Conservation (phyloP, 306 rosid species). For the Malus orientalis region DNA sequence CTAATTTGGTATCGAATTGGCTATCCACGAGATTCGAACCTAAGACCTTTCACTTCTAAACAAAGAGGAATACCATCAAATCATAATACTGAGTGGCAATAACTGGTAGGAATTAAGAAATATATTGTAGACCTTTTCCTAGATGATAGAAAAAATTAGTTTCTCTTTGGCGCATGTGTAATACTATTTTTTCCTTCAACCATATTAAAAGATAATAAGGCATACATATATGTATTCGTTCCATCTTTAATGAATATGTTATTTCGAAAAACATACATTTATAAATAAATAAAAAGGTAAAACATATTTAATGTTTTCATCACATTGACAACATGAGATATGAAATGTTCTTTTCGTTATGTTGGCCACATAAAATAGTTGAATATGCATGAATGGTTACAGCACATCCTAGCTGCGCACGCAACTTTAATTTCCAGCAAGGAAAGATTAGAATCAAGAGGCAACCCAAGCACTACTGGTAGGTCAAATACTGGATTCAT, state of each 20-base stretch:
- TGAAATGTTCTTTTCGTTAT: too few species aligned
- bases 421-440: background rate
- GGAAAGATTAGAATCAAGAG: background rate
- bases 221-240: background rate
- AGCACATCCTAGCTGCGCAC: background rate
- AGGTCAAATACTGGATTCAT: slow-evolving; percentile 29
- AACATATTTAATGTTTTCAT: too few species aligned
- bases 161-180: background rate
- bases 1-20: too few species aligned
- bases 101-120: background rate
- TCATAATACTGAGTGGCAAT: too few species aligned
- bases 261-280: too few species aligned
- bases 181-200: background rate
- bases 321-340: too few species aligned
- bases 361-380: background rate
- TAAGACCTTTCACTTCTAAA: too few species aligned
- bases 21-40: fast-evolving
- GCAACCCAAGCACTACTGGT: background rate
- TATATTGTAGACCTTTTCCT: too few species aligned
- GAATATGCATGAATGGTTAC: background rate
- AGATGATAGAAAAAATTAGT: background rate
- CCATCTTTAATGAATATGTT: background rate
- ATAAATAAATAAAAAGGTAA: too few species aligned
- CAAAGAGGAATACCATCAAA: too few species aligned
- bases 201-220: too few species aligned